Base-by-base conservation (phyloP, 164 flowering plant genomes). In the Paratinospora sagittata region DNA sequence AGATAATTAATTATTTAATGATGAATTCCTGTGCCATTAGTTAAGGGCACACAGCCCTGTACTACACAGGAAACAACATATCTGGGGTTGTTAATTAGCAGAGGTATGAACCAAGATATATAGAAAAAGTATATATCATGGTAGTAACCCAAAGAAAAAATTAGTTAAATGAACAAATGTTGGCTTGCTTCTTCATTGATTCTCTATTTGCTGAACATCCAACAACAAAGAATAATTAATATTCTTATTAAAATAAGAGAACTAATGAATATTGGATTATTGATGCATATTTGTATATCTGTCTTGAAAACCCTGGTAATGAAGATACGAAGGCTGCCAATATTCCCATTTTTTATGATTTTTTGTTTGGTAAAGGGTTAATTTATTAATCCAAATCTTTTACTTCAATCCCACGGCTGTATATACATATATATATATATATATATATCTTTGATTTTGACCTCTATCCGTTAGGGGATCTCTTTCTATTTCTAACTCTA, bases 401-500 rank as follows among this genome's bases (percentile, higher is more conserved):
- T 52, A 52, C 58, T 55, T 55, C 17, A 7, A n/a, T 19, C 6
- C 1, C 21, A 55, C 17, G 26, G 8, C 61, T 55, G 5, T 17
- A 1, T n/a, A 3, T n/a, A n/a, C n/a, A 2, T 55, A 1, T 19
- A 30, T 30, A 30, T 30, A 30, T 30, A n/a, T n/a, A 2, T 55
- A 1, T 19, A 30, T 30, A 30, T 30, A 30, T 30, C 34, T 55
- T 55, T 55, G 23, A 55, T 17, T 19, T 55, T 6, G 61, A 55
- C 61, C n/a, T 52, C n/a, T 55, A 23, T 55, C 21, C 17, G 61
- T 55, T 55, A 55, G 24, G 61, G 7, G 24, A 19, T 55, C 61
- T 55, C 21, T 55, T 55, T 55, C 61, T 55, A 55, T 55, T 55
- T 55, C 61, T n/a, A 55, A 55, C 61, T 55, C 24, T 17, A 55